A percentile compares a stretch with the other conserved stretches of the same genome.
phyloP scores from a whole-genome alignment of 352 stramenopile genomes.

The Discostella stelligera region DNA sequence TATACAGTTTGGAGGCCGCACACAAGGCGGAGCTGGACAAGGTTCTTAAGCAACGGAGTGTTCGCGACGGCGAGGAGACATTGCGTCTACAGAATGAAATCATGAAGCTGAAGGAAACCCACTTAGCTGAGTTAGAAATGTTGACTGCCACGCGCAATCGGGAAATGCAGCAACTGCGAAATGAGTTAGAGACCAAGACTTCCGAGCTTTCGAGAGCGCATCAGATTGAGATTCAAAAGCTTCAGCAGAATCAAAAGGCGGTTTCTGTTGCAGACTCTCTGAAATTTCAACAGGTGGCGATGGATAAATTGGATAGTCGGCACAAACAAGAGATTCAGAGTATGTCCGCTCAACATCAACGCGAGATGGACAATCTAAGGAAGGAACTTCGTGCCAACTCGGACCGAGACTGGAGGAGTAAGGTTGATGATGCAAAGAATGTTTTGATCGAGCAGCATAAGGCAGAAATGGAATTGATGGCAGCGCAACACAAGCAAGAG shows the following conservation, averaged over 20 bases:
- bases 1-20: constrained; percentile 25
- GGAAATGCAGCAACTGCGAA: constrained; percentile 26
- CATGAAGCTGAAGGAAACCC: constrained; percentile 22
- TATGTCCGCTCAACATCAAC: constrained; percentile 24
- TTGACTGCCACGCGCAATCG: constrained; percentile 20
- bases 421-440: constrained; percentile 28
- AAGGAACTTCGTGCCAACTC: constrained; percentile 25
- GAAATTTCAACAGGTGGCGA: constrained; percentile 24
- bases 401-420: constrained; percentile 7
- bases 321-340: constrained; percentile 20
- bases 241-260: constrained; percentile 24
- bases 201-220: constrained; percentile 18
- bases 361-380: constrained; percentile 31
- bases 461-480: constrained; percentile 28
- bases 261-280: constrained; percentile 23
- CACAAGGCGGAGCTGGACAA: constrained; percentile 43
- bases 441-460: constrained; percentile 14
- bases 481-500: constrained; percentile 21
- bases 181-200: constrained; percentile 18
- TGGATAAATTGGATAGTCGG: constrained; percentile 27
- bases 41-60: background rate
- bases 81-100: constrained; percentile 24
- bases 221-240: constrained; percentile 29
- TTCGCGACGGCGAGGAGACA: background rate
- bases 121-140: constrained; percentile 26